Evolutionary conservation across 2,329 filamentous ascomycete genomes (phyloP).

Genomic region (Colletotrichum sp.): DNA sequence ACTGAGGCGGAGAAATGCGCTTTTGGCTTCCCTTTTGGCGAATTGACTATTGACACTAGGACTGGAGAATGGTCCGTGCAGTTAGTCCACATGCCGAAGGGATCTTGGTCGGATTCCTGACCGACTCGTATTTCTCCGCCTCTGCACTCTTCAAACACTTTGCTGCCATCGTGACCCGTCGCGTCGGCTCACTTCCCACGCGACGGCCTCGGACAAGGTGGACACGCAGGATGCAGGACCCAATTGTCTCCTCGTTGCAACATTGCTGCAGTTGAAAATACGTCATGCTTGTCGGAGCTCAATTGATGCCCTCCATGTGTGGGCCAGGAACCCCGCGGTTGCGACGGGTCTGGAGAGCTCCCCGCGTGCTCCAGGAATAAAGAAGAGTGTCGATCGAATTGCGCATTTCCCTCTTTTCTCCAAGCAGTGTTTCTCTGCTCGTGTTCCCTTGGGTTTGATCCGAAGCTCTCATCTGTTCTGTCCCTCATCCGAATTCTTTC

Average conservation of each 20-base stretch:
- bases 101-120: neutral
- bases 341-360: neutral
- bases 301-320: neutral
- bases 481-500: neutral
- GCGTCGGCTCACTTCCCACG: neutral
- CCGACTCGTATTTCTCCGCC: slow-evolving; percentile 11
- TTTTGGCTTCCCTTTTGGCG: neutral
- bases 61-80: neutral
- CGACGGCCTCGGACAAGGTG: neutral
- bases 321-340: slow-evolving; percentile 7
- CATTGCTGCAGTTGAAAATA: neutral
- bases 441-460: neutral
- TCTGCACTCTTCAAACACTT: neutral
- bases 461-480: neutral
- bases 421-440: neutral
- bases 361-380: neutral
- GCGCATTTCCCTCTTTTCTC: neutral
- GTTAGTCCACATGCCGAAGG: neutral
- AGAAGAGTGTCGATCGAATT: neutral
- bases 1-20: slow-evolving; percentile 7
- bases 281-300: neutral
- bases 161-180: neutral
- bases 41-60: neutral
- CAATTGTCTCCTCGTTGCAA: neutral
- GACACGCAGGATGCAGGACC: neutral